Conservation (phyloP, 371 early-diverging fungal genomes). For the Nematocida ausubeli region DNA sequence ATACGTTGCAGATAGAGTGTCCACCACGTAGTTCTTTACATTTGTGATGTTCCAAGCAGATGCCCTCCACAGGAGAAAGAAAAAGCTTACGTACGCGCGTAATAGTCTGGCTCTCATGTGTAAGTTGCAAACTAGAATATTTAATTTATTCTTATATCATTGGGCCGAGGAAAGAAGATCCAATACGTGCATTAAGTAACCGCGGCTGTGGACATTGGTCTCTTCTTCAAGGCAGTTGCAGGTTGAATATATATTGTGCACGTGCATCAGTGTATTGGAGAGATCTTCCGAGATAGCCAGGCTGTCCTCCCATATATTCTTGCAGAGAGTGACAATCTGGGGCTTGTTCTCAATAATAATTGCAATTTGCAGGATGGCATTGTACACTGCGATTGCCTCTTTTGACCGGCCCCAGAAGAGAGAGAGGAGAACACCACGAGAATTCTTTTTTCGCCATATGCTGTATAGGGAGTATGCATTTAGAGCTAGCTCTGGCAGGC, state of each 20-base stretch:
- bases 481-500: background rate
- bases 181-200: constrained; percentile 5
- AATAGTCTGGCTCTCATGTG: too few relatives aligned
- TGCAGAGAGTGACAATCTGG: constrained; percentile 9
- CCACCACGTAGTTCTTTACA: too few relatives aligned
- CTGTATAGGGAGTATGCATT: background rate
- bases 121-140: background rate
- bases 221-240: background rate
- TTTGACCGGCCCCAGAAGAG: constrained; percentile 39
- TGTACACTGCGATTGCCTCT: constrained; percentile 17
- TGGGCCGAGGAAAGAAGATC: background rate
- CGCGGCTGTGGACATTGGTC: background rate
- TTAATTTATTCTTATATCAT: background rate
- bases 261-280: background rate
- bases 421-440: constrained; percentile 4
- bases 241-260: constrained; percentile 1
- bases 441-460: constrained; percentile 15
- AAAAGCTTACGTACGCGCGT: too few relatives aligned
- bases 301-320: constrained; percentile 45
- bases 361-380: background rate
- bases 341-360: background rate
- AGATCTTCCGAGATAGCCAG: constrained; percentile 3
- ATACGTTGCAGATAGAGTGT: too few relatives aligned
- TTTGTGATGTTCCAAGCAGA: too few relatives aligned
- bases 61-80: too few relatives aligned